Evolutionary conservation across 2,329 filamentous ascomycete genomes (phyloP), one percentile per base, ranked within the genome.

Genomic region (Pseudogymnoascus sp.): DNA sequence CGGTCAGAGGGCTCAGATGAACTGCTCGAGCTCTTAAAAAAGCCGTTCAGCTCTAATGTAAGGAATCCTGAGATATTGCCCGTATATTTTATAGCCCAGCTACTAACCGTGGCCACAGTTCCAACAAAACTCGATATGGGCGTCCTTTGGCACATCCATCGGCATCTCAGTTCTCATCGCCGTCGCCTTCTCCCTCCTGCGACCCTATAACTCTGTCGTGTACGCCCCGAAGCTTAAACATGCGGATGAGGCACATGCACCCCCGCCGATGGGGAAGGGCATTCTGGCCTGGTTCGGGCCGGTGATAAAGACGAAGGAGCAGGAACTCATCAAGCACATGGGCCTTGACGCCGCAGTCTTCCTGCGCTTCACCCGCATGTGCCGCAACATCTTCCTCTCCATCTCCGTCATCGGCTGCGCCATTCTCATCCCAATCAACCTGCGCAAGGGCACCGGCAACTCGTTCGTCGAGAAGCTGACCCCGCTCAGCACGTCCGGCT

Each of bases 221-320:
- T 99, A 99, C 77, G 93, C 95, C 3, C 95, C 95, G 42, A 93
- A 96, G 74, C 81, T 96, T 60, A 96, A 96, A 74, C 88, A 97
- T 79, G 89, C 91, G 73, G 93, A 97, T 74, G 87, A 91, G 69
- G 91, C 89, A 76, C 92, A 96, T 78, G 85, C 90, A 9, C 95
- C 93, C 17, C 95, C 95, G 11, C 86, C 89, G 0, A 83, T 97
- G 70, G 90, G 89, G 63, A 96, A 89, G 72, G 89, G 90, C n/a
- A 79, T 93, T 9, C 92, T 96, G 73, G 87, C 91, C 59, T 99
- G 95, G 95, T 75, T 96, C 33, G 80, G 80, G 19, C 93, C 93
- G 0, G 78, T 99, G 33, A 81, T 92, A 76, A 84, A 81, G 65
- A 93, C 90, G 13, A 87, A 84, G 65, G 95, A 99, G 78, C 78